Evolutionary conservation across 345 rosid species (phyloP).

Genomic region (Gossypium thurberi): DNA sequence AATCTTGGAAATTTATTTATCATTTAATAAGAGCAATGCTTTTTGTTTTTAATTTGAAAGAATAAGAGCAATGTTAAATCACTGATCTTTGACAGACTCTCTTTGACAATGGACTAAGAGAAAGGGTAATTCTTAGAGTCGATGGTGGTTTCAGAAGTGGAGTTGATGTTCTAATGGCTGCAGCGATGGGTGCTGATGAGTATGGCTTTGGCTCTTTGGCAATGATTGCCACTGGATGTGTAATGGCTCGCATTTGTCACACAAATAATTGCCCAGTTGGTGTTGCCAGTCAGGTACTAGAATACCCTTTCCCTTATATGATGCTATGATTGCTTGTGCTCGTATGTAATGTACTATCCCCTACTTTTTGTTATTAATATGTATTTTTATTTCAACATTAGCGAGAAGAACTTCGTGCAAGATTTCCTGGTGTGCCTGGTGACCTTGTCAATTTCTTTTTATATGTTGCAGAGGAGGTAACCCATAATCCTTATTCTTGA

Average conservation of each 20-base stretch:
- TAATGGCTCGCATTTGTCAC: conserved; percentile 99
- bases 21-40: conserved; percentile 9
- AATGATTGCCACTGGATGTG: conserved; percentile 99
- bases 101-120: conserved; percentile 86
- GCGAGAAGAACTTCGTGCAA: conserved; percentile 97
- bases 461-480: conserved; percentile 98
- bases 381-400: conserved; percentile 19
- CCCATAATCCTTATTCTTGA: conserved; percentile 14
- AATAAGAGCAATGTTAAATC: background rate
- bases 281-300: conserved; percentile 91
- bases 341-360: conserved; percentile 4
- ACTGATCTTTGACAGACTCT: conserved; percentile 60
- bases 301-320: conserved; percentile 9
- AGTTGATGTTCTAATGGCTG: conserved; percentile 93
- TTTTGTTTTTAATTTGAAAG: too few relatives aligned
- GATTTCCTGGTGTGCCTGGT: conserved; percentile 99
- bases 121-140: conserved; percentile 89
- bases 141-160: conserved; percentile 98
- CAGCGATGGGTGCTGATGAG: conserved; percentile 96
- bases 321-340: conserved; percentile 12
- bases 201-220: conserved; percentile 98
- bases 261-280: conserved; percentile 99
- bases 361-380: conserved; percentile 10
- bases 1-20: conserved; percentile 4
- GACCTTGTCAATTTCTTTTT: conserved; percentile 94